Conservation (phyloP, 2,329 filamentous ascomycete genomes). For the Thelonectria discophora region DNA sequence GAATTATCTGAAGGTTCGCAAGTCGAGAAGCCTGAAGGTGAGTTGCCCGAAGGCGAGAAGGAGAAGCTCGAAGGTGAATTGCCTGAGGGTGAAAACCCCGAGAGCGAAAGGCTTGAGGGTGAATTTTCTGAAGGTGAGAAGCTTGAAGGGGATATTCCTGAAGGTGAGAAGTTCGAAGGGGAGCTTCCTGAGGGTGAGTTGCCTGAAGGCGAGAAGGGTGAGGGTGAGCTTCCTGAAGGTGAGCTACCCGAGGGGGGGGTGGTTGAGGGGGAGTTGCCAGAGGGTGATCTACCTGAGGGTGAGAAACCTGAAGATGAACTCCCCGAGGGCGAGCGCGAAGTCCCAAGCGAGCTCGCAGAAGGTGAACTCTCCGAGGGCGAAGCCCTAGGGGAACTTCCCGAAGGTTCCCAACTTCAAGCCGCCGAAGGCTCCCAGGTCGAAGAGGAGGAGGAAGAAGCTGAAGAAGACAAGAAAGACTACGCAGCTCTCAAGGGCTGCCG, state of each 20-base stretch:
- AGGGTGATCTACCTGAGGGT: constrained; percentile 7
- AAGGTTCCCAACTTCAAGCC: constrained; percentile 4
- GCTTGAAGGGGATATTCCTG: constrained; percentile 11
- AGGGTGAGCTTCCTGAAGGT: constrained; percentile 35
- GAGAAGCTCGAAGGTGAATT: constrained; percentile 3
- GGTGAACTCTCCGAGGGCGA: neutral
- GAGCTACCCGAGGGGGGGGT: constrained; percentile 19
- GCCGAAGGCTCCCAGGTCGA: constrained; percentile 22
- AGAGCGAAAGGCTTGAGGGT: constrained; percentile 1
- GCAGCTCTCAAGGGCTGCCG: constrained; percentile 61
- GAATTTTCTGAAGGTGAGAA: constrained; percentile 37
- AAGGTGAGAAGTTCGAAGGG: constrained; percentile 12
- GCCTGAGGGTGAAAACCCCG: neutral
- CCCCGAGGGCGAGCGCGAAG: neutral
- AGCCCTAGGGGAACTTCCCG: neutral
- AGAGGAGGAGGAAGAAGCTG: constrained; percentile 20
- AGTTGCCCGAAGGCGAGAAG: constrained; percentile 49
- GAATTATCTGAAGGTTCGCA: constrained; percentile 31
- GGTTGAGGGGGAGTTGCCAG: constrained; percentile 13
- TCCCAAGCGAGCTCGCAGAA: neutral
- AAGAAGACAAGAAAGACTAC: constrained; percentile 51
- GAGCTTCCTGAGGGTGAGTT: constrained; percentile 43
- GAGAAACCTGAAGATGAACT: constrained; percentile 10
- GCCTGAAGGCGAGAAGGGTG: constrained; percentile 51
- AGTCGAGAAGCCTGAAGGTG: constrained; percentile 44